A percentile compares a stretch with the other conserved stretches of the same genome.
These are phyloP conservation scores for Amphirosellinia nigrospora DNA, from an alignment of 495 filamentous ascomycete genomes.

Conservation along the genomic window DNA sequence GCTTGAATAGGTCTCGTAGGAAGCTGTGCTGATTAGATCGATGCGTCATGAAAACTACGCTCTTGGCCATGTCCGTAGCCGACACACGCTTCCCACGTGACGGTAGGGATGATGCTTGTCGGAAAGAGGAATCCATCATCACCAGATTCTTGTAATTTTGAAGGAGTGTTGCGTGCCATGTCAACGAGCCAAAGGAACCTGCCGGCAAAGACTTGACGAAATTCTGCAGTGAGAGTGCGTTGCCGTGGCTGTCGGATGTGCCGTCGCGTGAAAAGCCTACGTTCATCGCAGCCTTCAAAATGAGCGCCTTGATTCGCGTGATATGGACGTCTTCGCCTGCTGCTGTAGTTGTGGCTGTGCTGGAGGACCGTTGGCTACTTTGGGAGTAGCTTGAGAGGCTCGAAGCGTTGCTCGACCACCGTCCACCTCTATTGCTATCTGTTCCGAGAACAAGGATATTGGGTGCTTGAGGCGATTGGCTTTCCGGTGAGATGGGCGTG, in stretches of 20 bases:
- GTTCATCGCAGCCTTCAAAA: slow-evolving; percentile 82
- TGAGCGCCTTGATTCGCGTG: slow-evolving; percentile 72
- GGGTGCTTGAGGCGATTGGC: slow-evolving; percentile 70
- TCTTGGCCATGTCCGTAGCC: slow-evolving; percentile 75
- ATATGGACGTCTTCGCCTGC: slow-evolving; percentile 74
- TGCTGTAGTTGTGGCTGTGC: slow-evolving; percentile 73
- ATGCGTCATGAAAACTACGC: slow-evolving; percentile 71
- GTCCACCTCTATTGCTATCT: slow-evolving; percentile 50
- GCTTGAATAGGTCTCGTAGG: slow-evolving; percentile 76
- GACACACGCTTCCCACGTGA: slow-evolving; percentile 62
- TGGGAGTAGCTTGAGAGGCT: slow-evolving; percentile 76
- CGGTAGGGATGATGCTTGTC: slow-evolving; percentile 58
- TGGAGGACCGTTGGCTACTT: slow-evolving; percentile 72
- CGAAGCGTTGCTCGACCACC: slow-evolving; percentile 79
- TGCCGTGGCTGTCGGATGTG: slow-evolving; percentile 37
- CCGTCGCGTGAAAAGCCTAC: slow-evolving; percentile 68
- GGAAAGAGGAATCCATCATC: slow-evolving; percentile 68
- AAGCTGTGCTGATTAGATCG: slow-evolving; percentile 65
- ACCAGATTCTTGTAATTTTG: slow-evolving; percentile 81
- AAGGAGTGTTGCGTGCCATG: slow-evolving; percentile 72
- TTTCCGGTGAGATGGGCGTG: slow-evolving; percentile 76
- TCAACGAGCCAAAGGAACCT: slow-evolving; percentile 74
- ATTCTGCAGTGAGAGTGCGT: slow-evolving; percentile 59
- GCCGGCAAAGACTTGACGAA: slow-evolving; percentile 79
- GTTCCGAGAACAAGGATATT: slow-evolving; percentile 88